These are phyloP conservation scores for Botryosphaeria dothidea DNA, from an alignment of 2,329 filamentous ascomycete species.

Conservation along the genomic window DNA sequence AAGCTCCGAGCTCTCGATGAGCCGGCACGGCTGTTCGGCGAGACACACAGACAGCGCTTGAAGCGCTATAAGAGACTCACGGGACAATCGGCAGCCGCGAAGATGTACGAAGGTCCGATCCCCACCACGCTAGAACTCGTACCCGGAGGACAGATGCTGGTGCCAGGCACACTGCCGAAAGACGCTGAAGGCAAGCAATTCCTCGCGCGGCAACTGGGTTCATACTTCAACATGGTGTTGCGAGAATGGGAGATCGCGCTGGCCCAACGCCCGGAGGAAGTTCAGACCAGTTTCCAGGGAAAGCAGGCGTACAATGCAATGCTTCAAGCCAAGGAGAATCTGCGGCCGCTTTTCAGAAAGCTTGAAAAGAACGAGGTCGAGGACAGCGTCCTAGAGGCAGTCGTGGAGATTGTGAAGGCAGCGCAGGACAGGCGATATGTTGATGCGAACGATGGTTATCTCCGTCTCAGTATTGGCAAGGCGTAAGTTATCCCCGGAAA, in stretches of 20 bases:
- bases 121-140: constrained; percentile 80
- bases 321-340: constrained; percentile 82
- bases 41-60: constrained; percentile 69
- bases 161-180: constrained; percentile 62
- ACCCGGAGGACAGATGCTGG: constrained; percentile 85
- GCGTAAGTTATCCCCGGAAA: constrained; percentile 56
- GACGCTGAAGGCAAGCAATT: constrained; percentile 68
- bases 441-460: constrained; percentile 92
- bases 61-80: constrained; percentile 69
- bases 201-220: constrained; percentile 83
- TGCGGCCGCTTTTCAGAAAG: constrained; percentile 86
- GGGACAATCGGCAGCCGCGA: constrained; percentile 42
- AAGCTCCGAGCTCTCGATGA: constrained; percentile 73
- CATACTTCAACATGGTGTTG: constrained; percentile 96
- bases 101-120: constrained; percentile 74
- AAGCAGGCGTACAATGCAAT: constrained; percentile 82
- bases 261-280: constrained; percentile 55
- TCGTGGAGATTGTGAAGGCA: constrained; percentile 88
- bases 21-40: constrained; percentile 77
- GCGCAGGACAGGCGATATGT: constrained; percentile 92
- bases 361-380: constrained; percentile 81
- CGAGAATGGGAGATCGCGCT: constrained; percentile 83
- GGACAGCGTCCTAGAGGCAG: constrained; percentile 74
- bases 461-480: constrained; percentile 90
- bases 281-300: constrained; percentile 74